Conservation (phyloP, 257 asterid species). For the Nicotiana attenuata region DNA sequence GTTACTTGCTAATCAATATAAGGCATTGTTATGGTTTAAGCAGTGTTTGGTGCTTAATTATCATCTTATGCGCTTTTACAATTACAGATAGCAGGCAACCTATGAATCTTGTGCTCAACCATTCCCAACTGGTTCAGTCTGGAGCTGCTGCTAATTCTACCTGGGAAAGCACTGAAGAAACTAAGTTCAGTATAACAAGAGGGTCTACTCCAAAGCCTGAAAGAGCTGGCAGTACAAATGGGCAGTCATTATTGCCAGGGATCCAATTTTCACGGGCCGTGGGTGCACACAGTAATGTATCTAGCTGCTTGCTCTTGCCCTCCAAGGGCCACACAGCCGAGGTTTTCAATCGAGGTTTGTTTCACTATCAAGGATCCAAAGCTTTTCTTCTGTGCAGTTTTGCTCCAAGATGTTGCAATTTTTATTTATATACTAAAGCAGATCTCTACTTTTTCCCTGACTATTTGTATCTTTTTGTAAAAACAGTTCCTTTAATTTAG, state of each 20-base stretch:
- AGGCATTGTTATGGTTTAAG: not conserved
- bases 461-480: not conserved
- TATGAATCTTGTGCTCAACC: constrained; percentile 48
- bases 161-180: constrained; percentile 41
- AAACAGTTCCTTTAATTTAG: not conserved
- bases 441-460: not conserved
- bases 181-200: constrained; percentile 65
- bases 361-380: not conserved
- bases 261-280: constrained; percentile 37
- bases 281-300: constrained; percentile 32
- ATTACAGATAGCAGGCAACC: constrained; percentile 55
- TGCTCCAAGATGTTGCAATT: too few relatives aligned
- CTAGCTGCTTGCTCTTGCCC: constrained; percentile 36
- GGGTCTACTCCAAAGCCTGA: constrained; percentile 35
- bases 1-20: not conserved
- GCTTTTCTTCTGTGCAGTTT: not conserved
- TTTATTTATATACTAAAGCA: not conserved
- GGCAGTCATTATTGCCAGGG: constrained; percentile 40
- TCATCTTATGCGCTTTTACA: constrained; percentile 9
- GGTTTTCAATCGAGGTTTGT: constrained; percentile 54
- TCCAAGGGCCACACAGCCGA: constrained; percentile 43
- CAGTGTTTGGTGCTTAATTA: not conserved
- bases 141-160: constrained; percentile 32
- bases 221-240: constrained; percentile 33
- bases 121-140: constrained; percentile 26